Percentiles rank a stretch among this genome's conserved stretches.
Evolutionary conservation across 192 early-diverging fungal genomes (phyloP).

Genomic region (Podila verticillata): DNA sequence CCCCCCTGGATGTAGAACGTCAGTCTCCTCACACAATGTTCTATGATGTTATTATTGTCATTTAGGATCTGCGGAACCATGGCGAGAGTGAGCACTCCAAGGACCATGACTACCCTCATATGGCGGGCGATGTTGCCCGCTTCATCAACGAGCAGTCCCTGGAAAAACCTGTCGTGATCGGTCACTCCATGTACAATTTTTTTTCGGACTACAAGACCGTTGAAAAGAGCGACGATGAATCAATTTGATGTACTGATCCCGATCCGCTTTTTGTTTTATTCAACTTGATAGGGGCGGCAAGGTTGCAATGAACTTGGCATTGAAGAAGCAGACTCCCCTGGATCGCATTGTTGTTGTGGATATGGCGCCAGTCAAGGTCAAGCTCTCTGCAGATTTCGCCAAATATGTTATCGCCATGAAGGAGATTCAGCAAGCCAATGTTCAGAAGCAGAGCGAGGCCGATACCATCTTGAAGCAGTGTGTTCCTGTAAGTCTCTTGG

Average conservation of each 20-base stretch:
- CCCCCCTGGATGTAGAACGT: neutral
- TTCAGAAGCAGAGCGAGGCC: slow-evolving; percentile 66
- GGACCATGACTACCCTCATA: slow-evolving; percentile 75
- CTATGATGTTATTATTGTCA: neutral
- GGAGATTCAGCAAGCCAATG: slow-evolving; percentile 59
- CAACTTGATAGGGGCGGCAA: slow-evolving; percentile 71
- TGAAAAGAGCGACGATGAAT: neutral
- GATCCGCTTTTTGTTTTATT: neutral
- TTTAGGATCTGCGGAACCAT: slow-evolving; percentile 91
- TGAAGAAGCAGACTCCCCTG: slow-evolving; percentile 60
- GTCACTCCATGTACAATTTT: slow-evolving; percentile 83
- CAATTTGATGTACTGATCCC: neutral
- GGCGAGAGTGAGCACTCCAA: slow-evolving; percentile 83
- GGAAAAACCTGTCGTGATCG: slow-evolving; percentile 71
- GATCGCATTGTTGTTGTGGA: slow-evolving; percentile 77
- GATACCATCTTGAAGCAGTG: slow-evolving; percentile 64
- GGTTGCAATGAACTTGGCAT: slow-evolving; percentile 75
- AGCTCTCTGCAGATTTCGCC: slow-evolving; percentile 63
- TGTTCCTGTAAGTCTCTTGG: slow-evolving; percentile 32
- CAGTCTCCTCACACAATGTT: neutral
- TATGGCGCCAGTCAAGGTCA: slow-evolving; percentile 65
- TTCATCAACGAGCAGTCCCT: slow-evolving; percentile 74
- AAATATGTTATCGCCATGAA: slow-evolving; percentile 66
- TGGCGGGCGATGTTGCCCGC: slow-evolving; percentile 80
- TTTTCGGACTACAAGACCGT: slow-evolving; percentile 13